phyloP scores from a whole-genome alignment of 805 yeast genomes.

The Lipomyces orientalis region DNA sequence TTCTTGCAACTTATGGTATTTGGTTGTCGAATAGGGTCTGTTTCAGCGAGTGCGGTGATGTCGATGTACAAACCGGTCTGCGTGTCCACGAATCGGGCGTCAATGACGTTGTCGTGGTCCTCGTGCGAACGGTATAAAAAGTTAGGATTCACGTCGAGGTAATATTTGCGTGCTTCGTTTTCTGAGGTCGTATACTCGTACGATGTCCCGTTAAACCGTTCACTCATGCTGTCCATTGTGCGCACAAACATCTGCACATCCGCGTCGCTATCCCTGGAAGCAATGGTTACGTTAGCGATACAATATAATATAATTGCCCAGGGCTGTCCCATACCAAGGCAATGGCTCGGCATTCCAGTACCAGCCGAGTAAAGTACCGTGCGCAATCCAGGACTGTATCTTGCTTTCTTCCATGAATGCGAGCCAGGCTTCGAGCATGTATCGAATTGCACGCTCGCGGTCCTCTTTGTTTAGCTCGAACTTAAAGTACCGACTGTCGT shows the following conservation, averaged over 20 bases:
- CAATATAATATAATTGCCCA: background rate
- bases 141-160: conserved; percentile 57
- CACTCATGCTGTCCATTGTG: conserved; percentile 55
- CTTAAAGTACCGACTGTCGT: conserved; percentile 73
- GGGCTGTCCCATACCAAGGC: conserved; percentile 51
- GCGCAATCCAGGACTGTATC: conserved; percentile 55
- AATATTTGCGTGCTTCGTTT: conserved; percentile 59
- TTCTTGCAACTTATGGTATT: conserved; percentile 55
- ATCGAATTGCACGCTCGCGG: conserved; percentile 55
- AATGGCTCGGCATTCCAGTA: conserved; percentile 55
- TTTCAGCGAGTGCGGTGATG: conserved; percentile 56
- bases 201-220: conserved; percentile 53
- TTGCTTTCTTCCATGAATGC: conserved; percentile 53
- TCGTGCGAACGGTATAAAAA: conserved; percentile 56
- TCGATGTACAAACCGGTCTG: conserved; percentile 66
- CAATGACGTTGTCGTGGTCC: conserved; percentile 57
- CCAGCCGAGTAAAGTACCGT: conserved; percentile 59
- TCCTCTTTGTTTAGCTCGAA: conserved; percentile 47
- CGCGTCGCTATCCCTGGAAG: conserved; percentile 49
- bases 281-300: background rate
- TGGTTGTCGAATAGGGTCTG: conserved; percentile 33
- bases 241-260: conserved; percentile 59
- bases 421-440: conserved; percentile 54
- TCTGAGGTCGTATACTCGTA: conserved; percentile 63
- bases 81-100: conserved; percentile 64